These are phyloP conservation scores for Penicillium sp. DNA, from an alignment of 2,329 filamentous ascomycete genomes.

Conservation along the genomic window DNA sequence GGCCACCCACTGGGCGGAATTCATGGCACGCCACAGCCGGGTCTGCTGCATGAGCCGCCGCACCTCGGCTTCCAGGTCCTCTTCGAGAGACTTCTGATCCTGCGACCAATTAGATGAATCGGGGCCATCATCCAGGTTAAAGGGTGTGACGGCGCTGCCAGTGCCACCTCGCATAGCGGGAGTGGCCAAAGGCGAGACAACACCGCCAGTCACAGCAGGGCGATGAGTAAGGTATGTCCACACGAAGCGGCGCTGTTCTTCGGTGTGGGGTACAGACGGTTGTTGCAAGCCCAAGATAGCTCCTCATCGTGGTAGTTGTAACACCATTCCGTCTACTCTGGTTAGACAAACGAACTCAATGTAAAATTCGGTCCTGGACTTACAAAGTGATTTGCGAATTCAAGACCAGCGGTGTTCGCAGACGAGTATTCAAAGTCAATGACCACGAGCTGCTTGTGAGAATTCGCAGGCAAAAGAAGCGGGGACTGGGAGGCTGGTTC, in stretches of 20 bases:
- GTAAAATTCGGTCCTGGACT: constrained; percentile 26
- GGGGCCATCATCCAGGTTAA: constrained; percentile 78
- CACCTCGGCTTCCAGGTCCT: constrained; percentile 67
- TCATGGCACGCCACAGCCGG: constrained; percentile 80
- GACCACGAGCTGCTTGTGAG: constrained; percentile 93
- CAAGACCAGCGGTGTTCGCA: constrained; percentile 79
- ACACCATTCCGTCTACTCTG: constrained; percentile 76
- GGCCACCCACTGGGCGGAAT: constrained; percentile 86
- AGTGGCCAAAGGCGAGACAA: constrained; percentile 26
- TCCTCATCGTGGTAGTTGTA: constrained; percentile 89
- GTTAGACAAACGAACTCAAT: constrained; percentile 12
- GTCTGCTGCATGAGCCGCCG: constrained; percentile 74
- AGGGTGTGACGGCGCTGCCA: constrained; percentile 58
- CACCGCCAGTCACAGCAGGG: constrained; percentile 50
- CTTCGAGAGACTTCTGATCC: constrained; percentile 63
- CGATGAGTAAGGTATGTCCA: constrained; percentile 82
- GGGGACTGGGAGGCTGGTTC: constrained; percentile 74
- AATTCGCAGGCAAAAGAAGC: constrained; percentile 82
- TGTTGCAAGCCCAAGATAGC: constrained; percentile 67
- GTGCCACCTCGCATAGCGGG: constrained; percentile 54
- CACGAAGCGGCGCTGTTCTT: constrained; percentile 84
- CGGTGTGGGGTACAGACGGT: constrained; percentile 70
- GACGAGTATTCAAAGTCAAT: constrained; percentile 98
- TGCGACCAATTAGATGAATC: constrained; percentile 57
- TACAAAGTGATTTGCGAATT: constrained; percentile 97